Evolutionary conservation across 2,329 filamentous ascomycete genomes (phyloP).

Genomic region (Truncatella angustata): DNA sequence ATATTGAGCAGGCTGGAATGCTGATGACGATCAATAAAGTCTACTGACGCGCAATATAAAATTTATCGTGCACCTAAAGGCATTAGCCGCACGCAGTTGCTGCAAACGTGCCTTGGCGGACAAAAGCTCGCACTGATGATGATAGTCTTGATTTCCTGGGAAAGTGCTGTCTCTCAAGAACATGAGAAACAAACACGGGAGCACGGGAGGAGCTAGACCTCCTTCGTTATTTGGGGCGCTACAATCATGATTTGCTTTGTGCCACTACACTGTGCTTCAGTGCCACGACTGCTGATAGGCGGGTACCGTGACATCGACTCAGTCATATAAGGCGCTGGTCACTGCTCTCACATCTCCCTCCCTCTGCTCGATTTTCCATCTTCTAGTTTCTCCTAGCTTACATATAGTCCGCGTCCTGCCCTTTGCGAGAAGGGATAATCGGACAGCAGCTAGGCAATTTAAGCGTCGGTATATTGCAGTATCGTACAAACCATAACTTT

Average conservation of each 20-base stretch:
- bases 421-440: slow-evolving; percentile 19
- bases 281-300: neutral
- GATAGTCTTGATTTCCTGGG: neutral
- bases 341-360: slow-evolving; percentile 18
- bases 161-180: neutral
- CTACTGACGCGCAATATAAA: no score
- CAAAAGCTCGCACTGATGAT: no score
- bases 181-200: neutral
- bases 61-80: no score
- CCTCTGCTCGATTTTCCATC: slow-evolving; percentile 19
- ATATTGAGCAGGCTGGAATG: no score
- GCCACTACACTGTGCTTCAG: neutral
- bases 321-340: slow-evolving; percentile 11
- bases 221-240: neutral
- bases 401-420: slow-evolving; percentile 6
- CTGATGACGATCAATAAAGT: no score
- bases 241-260: neutral
- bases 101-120: no score
- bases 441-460: slow-evolving; percentile 10
- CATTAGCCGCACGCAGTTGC: no score
- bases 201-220: neutral
- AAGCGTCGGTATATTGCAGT: slow-evolving; percentile 15
- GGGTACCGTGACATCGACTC: neutral
- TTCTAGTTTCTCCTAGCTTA: slow-evolving; percentile 6
- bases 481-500: slow-evolving; percentile 24